These are phyloP conservation scores for Pyrenochaeta sp. DNA, from an alignment of 2,329 filamentous ascomycete genomes.

Conservation along the genomic window DNA sequence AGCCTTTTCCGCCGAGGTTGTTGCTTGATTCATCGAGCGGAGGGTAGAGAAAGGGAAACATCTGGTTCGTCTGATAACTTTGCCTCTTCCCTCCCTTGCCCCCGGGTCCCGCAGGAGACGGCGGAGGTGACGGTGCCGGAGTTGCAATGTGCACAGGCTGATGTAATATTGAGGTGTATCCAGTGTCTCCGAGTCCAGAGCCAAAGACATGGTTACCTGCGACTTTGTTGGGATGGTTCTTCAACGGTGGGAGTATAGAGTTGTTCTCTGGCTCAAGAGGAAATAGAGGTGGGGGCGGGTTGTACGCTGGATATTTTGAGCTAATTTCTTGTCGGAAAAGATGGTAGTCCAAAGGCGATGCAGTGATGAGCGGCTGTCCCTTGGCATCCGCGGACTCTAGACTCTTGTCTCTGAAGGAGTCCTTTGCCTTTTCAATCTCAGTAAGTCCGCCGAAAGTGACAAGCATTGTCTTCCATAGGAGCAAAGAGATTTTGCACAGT, in stretches of 20 bases:
- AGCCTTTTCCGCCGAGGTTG: slow-evolving; percentile 86
- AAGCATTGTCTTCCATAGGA: slow-evolving; percentile 92
- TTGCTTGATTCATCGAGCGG: slow-evolving; percentile 89
- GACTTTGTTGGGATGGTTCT: slow-evolving; percentile 70
- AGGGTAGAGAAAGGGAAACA: slow-evolving; percentile 97
- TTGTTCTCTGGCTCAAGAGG: slow-evolving; percentile 90
- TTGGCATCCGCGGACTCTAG: slow-evolving; percentile 64
- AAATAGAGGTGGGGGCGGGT: slow-evolving; percentile 82
- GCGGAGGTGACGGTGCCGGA: slow-evolving; percentile 92
- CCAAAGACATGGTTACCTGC: slow-evolving; percentile 60
- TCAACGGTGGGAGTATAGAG: slow-evolving; percentile 84
- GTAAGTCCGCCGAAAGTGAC: slow-evolving; percentile 82
- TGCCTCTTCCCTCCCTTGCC: slow-evolving; percentile 98
- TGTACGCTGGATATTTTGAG: slow-evolving; percentile 96
- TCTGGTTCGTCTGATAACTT: slow-evolving; percentile 98
- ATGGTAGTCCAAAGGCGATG: slow-evolving; percentile 95
- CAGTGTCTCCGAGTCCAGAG: slow-evolving; percentile 57
- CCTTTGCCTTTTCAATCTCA: slow-evolving; percentile 77
- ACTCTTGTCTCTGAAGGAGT: slow-evolving; percentile 67
- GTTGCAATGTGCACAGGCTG: slow-evolving; percentile 99
- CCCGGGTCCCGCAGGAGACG: slow-evolving; percentile 81
- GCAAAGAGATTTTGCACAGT: slow-evolving; percentile 66
- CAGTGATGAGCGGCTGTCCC: slow-evolving; percentile 82
- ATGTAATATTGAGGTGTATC: slow-evolving; percentile 79
- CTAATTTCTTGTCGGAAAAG: slow-evolving; percentile 95